phyloP scores from a whole-genome alignment of 129 eudicot species.

The Flaveria sonorensis region DNA sequence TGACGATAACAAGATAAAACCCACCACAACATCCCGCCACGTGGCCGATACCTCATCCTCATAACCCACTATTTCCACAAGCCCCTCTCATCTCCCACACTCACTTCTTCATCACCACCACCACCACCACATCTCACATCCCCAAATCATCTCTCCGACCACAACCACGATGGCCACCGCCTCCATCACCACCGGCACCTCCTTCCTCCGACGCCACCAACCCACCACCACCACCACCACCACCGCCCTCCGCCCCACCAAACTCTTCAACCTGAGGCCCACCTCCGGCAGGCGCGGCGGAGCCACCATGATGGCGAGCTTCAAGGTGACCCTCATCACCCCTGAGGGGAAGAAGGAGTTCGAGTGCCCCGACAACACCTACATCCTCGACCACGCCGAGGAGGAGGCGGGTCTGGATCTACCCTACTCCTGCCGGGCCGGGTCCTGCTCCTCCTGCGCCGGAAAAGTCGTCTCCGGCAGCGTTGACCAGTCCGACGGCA shows the following conservation, averaged over 20 bases:
- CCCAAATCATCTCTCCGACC: too few relatives aligned
- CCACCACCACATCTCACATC: too few relatives aligned
- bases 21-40: conserved; percentile 44
- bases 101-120: too few relatives aligned
- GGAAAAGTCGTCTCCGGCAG: conserved; percentile 57
- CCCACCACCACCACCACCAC: not conserved
- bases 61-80: conserved; percentile 53
- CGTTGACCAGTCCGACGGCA: conserved; percentile 63
- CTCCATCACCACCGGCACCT: conserved; percentile 40
- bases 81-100: conserved; percentile 20
- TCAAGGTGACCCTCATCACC: conserved; percentile 68
- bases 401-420: conserved; percentile 60
- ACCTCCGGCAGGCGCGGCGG: conserved; percentile 25
- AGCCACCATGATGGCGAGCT: conserved; percentile 51
- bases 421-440: conserved; percentile 87
- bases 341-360: conserved; percentile 52
- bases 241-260: not conserved
- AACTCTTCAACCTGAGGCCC: conserved; percentile 36
- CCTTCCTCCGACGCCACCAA: conserved; percentile 31
- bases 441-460: conserved; percentile 80
- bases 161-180: conserved; percentile 42
- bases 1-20: conserved; percentile 32
- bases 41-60: conserved; percentile 48
- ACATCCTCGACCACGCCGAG: conserved; percentile 59
- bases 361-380: conserved; percentile 51